phyloP scores from a whole-genome alignment of 2,329 filamentous ascomycete species.

The Colletotrichum sidae region DNA sequence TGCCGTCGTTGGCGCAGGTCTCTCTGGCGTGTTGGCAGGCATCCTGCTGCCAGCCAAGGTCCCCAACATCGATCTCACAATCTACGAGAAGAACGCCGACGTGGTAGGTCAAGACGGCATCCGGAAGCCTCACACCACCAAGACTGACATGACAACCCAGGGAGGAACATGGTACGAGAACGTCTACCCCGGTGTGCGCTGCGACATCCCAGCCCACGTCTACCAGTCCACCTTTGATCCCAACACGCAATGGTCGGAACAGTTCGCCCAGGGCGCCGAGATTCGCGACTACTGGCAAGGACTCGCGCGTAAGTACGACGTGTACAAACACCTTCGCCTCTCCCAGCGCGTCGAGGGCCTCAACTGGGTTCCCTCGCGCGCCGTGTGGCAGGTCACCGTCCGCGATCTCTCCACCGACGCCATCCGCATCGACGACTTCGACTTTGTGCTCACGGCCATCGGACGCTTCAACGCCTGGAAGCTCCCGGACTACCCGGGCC shows the following conservation, averaged over 20 bases:
- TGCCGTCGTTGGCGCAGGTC: conserved; percentile 72
- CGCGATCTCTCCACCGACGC: conserved; percentile 52
- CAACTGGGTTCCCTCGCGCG: conserved; percentile 63
- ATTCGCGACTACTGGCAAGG: conserved; percentile 75
- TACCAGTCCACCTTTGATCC: conserved; percentile 77
- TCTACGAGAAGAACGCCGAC: conserved; percentile 76
- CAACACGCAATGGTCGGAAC: conserved; percentile 76
- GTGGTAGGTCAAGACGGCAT: conserved; percentile 60
- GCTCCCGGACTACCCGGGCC: conserved; percentile 70
- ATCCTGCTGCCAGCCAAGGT: conserved; percentile 76
- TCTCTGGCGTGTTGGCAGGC: conserved; percentile 73
- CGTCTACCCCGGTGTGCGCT: conserved; percentile 73
- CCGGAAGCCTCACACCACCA: fast-evolving
- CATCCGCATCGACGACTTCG: conserved; percentile 59
- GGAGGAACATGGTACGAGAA: conserved; percentile 68
- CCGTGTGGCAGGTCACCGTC: conserved; percentile 67
- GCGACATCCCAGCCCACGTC: conserved; percentile 75
- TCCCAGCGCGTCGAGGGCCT: conserved; percentile 66
- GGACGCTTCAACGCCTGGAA: conserved; percentile 76
- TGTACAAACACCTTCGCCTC: conserved; percentile 69
- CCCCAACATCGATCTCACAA: conserved; percentile 72
- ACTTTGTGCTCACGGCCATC: conserved; percentile 72
- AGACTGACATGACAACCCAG: conserved; percentile 40
- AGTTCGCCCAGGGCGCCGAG: conserved; percentile 75
- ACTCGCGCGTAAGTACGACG: conserved; percentile 71